Base-by-base conservation (phyloP, 116 monocot species). In the Zostera marina region DNA sequence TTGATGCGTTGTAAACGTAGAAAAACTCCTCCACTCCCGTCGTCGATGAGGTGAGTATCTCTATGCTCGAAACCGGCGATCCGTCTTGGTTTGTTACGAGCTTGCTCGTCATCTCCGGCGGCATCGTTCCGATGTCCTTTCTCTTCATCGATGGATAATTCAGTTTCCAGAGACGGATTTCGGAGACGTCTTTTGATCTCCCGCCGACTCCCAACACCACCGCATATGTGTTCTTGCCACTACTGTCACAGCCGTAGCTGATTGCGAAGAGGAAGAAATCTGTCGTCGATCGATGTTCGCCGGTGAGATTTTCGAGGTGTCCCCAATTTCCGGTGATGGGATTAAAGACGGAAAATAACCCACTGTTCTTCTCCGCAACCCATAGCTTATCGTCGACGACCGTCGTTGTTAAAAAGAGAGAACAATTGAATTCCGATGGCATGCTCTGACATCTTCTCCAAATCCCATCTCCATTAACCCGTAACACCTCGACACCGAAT, bases 361-460 rank as follows among this genome's bases (percentile, higher is more conserved):
- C 76, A 41, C 51, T 62, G 39, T 41, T 55, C 62, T 41, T 62
- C 41, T 80, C 75, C 2, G 70, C 22, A 2, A 80, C 63, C 54
- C 72, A 47, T 24, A 76, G n/a, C 40, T 58, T 52, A 41, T 43
- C 45, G 10, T 38, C 60, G 9, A 62, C 63, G 24, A 63, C 69
- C 8, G 76, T 69, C 17, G 45, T 65, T 13, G 80, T 76, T 24
- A 80, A 68, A 68, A 62, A 80, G 46, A 53, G 41, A 11, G 76
- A 76, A 41, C 52, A 69, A 41, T 21, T 14, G 59, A 80, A 63
- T 25, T 19, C 68, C 41, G 44, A 58, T 6, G 80, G 80, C 53
- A 80, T 52, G 20, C 72, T 56, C 46, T 67, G 44, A 22, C 3
- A 41, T 12, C 12, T 47, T 38, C 58, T 26, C 43, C 72, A 68